Evolutionary conservation across 2,329 filamentous ascomycete species (phyloP), one percentile per base, ranked within the genome.

Genomic region (Moelleriella libera): DNA sequence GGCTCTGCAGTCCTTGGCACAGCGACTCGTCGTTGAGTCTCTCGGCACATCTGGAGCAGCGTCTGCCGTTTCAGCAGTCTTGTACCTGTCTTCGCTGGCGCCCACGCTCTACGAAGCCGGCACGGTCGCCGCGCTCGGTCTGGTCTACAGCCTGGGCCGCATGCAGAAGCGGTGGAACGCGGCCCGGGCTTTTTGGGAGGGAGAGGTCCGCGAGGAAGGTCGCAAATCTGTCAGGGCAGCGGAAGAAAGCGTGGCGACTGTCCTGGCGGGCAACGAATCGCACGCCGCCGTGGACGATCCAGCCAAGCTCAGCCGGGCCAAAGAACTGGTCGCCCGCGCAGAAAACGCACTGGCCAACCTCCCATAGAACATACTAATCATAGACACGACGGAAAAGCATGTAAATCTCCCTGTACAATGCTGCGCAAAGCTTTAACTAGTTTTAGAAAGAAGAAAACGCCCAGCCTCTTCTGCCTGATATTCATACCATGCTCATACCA

Each of bases 1-100:
- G 2, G 77, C 80, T 1, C 68, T 89, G 4, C 84, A 88, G 57
- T 79, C 83, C 1, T 68, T 87, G 0, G 83, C 83, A 1, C 84
- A 89, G 62, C 78, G 74, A 48, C 75, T 89, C 2, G 80, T 95
- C 5, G 60, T 94, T 5, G 81, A 88, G 57, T 85, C 85, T 0
- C 66, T 87, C 0, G 83, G 80, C 46, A 87, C 86, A 0, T 84
- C 85, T 0, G 78, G 79, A 5, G 66, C 85, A 3, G 75, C 76
- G 1, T 68, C 67, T 0, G 70, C 71, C 0, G 66, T 83, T 1
- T 74, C 72, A 1, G 72, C 63, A 0, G 66, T 83, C 8, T 66
- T 76, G 2, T 82, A 82, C 55, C 54, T 78, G 6, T 78, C 75
- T 2, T 71, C 69, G 0, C 64, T 74, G 21, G 71, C 75, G 1